Evolutionary conservation across 352 stramenopile genomes (phyloP).

Genomic region (Hyphochytrium catenoides): DNA sequence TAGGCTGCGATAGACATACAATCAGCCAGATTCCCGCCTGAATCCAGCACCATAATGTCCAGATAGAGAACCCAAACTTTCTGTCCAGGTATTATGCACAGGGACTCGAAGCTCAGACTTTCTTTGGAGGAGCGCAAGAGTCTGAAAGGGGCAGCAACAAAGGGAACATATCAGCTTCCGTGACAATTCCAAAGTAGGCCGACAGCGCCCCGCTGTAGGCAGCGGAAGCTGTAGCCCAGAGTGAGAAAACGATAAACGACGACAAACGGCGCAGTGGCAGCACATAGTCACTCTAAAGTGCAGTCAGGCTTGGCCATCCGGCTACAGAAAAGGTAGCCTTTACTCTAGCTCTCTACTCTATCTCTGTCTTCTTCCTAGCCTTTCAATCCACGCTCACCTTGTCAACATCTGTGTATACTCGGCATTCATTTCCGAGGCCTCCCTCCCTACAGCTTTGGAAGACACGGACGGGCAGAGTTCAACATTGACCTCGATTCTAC

Average conservation of each 20-base stretch:
- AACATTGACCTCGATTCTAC: conserved; percentile 24
- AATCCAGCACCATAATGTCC: conserved; percentile 51
- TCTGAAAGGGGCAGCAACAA: too few species aligned
- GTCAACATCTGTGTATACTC: conserved; percentile 51
- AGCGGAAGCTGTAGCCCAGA: background rate
- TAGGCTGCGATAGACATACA: conserved; percentile 52
- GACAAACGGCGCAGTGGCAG: background rate
- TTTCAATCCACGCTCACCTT: too few species aligned
- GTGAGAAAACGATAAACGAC: background rate
- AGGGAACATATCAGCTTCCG: conserved; percentile 22
- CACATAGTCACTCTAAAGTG: too few species aligned
- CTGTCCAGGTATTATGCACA: conserved; percentile 36
- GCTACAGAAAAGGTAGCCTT: too few species aligned
- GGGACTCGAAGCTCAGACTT: conserved; percentile 21
- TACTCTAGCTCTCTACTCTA: too few species aligned
- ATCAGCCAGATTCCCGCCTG: conserved; percentile 34
- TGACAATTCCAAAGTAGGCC: conserved; percentile 11
- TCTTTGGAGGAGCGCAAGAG: too few species aligned
- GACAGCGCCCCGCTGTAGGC: conserved; percentile 14
- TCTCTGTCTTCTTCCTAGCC: too few species aligned
- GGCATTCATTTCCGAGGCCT: conserved; percentile 39
- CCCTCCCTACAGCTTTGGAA: conserved; percentile 31
- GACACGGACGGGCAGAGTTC: conserved; percentile 41
- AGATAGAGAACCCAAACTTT: conserved; percentile 40
- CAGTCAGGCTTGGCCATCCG: too few species aligned